These are phyloP conservation scores for Entomortierella beljakovae DNA, from an alignment of 192 early-diverging fungal genomes.

Conservation along the genomic window DNA sequence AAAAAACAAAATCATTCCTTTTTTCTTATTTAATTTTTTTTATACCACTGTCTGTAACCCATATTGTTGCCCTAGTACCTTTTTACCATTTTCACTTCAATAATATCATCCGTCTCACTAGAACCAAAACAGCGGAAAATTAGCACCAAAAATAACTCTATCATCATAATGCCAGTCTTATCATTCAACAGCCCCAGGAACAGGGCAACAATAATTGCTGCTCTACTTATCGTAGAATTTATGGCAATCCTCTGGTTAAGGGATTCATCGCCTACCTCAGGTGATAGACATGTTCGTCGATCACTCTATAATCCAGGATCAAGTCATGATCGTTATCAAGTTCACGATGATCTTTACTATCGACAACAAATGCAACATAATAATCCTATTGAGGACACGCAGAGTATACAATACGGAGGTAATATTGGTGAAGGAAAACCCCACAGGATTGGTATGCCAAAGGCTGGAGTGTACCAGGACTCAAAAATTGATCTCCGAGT, in stretches of 20 bases:
- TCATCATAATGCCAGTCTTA: slow-evolving; percentile 23
- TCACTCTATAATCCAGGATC: slow-evolving; percentile 4
- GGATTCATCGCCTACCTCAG: neutral
- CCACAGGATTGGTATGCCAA: neutral
- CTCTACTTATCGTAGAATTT: slow-evolving; percentile 23
- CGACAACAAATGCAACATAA: slow-evolving; percentile 12
- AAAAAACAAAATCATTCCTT: too few species aligned
- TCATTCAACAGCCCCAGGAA: slow-evolving; percentile 29
- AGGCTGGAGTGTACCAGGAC: neutral
- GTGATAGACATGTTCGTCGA: neutral
- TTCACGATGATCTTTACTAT: neutral
- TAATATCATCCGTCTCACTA: neutral
- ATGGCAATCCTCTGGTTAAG: slow-evolving; percentile 35
- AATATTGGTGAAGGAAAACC: neutral
- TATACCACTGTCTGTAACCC: too few species aligned
- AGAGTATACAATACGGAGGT: neutral
- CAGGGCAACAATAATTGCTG: slow-evolving; percentile 17
- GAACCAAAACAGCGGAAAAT: neutral
- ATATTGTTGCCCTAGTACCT: too few species aligned
- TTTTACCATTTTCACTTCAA: too few species aligned
- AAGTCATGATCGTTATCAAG: slow-evolving; percentile 10
- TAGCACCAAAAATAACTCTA: neutral
- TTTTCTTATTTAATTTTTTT: too few species aligned
- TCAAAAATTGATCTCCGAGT: slow-evolving; percentile 5
- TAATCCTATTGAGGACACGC: neutral